phyloP scores from a whole-genome alignment of 192 early-diverging fungal species.

The Coemansia sp. region DNA sequence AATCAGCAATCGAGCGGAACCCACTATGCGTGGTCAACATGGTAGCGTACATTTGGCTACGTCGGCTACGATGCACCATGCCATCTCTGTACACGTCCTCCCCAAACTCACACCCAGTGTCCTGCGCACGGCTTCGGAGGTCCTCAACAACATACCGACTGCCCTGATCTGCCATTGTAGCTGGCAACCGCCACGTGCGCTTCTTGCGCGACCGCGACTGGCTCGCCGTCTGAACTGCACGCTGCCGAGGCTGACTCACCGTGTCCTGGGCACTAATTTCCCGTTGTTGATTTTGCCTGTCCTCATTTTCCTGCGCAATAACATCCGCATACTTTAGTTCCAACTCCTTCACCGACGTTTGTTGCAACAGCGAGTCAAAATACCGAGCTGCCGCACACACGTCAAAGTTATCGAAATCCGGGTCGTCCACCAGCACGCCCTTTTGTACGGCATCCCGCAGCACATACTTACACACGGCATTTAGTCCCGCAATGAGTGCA shows the following conservation, averaged over 20 bases:
- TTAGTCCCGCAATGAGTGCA: background rate
- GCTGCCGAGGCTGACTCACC: no score
- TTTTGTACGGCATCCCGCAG: slow-evolving; percentile 27
- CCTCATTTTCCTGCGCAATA: slow-evolving; percentile 3
- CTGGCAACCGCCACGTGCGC: slow-evolving; percentile 14
- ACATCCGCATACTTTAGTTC: slow-evolving; percentile 17
- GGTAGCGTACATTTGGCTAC: background rate
- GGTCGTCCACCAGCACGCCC: slow-evolving; percentile 17
- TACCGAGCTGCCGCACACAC: slow-evolving; percentile 11
- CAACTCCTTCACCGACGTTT: slow-evolving; percentile 11
- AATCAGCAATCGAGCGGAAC: slow-evolving; percentile 11
- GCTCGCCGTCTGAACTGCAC: no score
- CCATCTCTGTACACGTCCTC: slow-evolving; percentile 22
- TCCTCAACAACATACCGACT: slow-evolving; percentile 4
- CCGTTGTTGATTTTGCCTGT: background rate
- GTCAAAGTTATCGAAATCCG: slow-evolving; percentile 22
- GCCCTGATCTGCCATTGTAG: slow-evolving; percentile 19
- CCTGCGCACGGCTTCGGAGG: background rate
- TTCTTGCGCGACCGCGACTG: background rate
- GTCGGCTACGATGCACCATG: background rate
- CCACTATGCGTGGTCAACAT: slow-evolving; percentile 33
- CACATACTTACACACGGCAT: slow-evolving; percentile 24
- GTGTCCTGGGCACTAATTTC: no score
- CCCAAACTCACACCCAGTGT: background rate
- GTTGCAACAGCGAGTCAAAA: slow-evolving; percentile 14